Evolutionary conservation across 139 green algal species (phyloP), one percentile per base, ranked within the genome.

Genomic region (Eudorina sp.): DNA sequence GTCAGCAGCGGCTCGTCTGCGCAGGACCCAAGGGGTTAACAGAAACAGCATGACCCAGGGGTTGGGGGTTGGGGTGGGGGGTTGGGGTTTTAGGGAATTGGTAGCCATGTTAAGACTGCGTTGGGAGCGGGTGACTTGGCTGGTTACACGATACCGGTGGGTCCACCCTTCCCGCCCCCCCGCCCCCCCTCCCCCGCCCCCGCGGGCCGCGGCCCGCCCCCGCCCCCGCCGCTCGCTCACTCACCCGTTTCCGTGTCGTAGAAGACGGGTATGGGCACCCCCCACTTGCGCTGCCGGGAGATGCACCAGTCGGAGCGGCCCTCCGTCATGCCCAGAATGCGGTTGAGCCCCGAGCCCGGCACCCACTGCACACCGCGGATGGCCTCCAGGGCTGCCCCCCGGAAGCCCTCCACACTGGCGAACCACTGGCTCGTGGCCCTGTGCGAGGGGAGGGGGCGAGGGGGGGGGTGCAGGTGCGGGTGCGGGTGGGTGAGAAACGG

Each of bases 301-400:
- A 99, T 99, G 95, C 98, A 99, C 98, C 98, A 99, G 88, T 99
- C 98, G 43, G 75, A 90, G 48, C 98, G 95, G 21, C 96, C 94
- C 89, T 97, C 94, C 0, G 94, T 97, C 98, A 99, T 99, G 79
- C 91, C 62, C 16, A 90, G 97, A 94, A 98, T 98, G 83, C 97
- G 96, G 48, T 95, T 96, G 77, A 95, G 72, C 14, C 96, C 97
- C 0, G 78, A 60, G 1, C 84, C 90, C 5, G 98, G 98, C 14
- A 99, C 88, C 96, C 97, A 99, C 55, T 93, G 53, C 62, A 99
- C 96, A 3, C 55, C 85, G 48, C 83, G 86, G 92, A 99, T 99
- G 29, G 96, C 96, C 45, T 97, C 95, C 64, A 99, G 95, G 0
- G 95, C 90, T 2, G 64, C 36, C 18, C 29, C 55, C 13, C 84